Evolutionary conservation across 805 yeast species (phyloP).

Genomic region (Metschnikowia rubicola): DNA sequence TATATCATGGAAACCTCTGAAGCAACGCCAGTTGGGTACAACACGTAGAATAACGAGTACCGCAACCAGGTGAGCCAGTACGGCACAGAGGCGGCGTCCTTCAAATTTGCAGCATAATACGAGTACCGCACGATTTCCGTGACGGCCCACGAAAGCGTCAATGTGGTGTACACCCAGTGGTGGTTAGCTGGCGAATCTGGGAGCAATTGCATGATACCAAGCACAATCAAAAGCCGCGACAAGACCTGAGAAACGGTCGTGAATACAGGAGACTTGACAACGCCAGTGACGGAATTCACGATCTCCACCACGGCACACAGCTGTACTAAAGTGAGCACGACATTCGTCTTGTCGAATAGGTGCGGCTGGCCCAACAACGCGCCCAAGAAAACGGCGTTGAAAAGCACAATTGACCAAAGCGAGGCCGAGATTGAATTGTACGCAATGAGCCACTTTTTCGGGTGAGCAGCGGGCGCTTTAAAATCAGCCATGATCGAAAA

Average conservation of each 20-base stretch:
- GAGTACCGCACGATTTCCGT: conserved; percentile 91
- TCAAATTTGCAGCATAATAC: conserved; percentile 72
- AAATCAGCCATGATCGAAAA: neutral
- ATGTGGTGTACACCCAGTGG: conserved; percentile 60
- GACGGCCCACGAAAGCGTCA: conserved; percentile 83
- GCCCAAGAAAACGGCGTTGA: conserved; percentile 37
- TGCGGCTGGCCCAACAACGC: conserved; percentile 56
- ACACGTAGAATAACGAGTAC: conserved; percentile 74
- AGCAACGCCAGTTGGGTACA: conserved; percentile 92
- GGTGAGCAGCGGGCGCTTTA: conserved; percentile 12
- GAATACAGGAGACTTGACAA: conserved; percentile 78
- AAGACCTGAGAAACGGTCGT: conserved; percentile 87
- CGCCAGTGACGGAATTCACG: conserved; percentile 70
- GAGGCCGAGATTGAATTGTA: conserved; percentile 42
- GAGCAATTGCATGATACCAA: conserved; percentile 74
- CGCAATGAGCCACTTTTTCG: conserved; percentile 38
- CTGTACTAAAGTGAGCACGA: conserved; percentile 65
- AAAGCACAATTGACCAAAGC: conserved; percentile 39
- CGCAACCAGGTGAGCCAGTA: conserved; percentile 62
- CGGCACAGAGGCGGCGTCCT: conserved; percentile 52
- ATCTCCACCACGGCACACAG: conserved; percentile 78
- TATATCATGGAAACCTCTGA: conserved; percentile 73
- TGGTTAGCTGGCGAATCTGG: conserved; percentile 67
- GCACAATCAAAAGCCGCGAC: conserved; percentile 76
- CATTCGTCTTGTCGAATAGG: conserved; percentile 57